phyloP scores from a whole-genome alignment of 176 grass and related monocot genomes.

The Aegilops longissima region DNA sequence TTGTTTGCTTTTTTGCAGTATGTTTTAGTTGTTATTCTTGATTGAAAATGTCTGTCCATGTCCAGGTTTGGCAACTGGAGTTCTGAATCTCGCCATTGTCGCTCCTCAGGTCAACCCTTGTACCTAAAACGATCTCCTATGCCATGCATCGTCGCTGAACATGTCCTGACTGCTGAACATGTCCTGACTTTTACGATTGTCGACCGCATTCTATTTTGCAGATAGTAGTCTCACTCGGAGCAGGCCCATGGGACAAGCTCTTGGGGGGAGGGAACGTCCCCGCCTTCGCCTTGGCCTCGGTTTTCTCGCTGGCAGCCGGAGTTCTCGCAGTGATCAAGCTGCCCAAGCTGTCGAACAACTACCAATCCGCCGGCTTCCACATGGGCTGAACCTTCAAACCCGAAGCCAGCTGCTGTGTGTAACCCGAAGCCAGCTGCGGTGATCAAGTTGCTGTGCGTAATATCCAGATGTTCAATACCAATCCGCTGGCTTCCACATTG shows the following conservation, averaged over 20 bases:
- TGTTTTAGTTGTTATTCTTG: not conserved
- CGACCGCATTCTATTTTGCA: slow-evolving; percentile 33
- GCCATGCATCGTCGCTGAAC: not conserved
- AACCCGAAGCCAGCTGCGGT: not conserved
- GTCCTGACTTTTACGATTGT: not conserved
- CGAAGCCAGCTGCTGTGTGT: not conserved
- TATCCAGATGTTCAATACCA: not conserved
- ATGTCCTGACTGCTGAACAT: not conserved
- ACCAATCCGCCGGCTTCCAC: slow-evolving; percentile 78
- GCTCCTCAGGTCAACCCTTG: slow-evolving; percentile 66
- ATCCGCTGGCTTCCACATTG: not conserved
- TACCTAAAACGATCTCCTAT: not conserved
- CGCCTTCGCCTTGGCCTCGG: slow-evolving; percentile 76
- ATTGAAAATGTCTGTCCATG: slow-evolving; percentile 21
- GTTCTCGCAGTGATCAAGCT: slow-evolving; percentile 78
- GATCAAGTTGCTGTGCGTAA: not conserved
- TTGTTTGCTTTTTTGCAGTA: not conserved
- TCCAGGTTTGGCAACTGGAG: slow-evolving; percentile 91
- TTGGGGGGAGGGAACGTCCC: slow-evolving; percentile 94
- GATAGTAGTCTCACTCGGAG: slow-evolving; percentile 89
- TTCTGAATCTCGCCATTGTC: slow-evolving; percentile 92
- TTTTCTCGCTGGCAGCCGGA: slow-evolving; percentile 73
- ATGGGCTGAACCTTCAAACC: slow-evolving; percentile 53
- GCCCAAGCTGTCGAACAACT: slow-evolving; percentile 72
- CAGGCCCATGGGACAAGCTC: slow-evolving; percentile 91